Evolutionary conservation across 495 filamentous ascomycete genomes (phyloP), one percentile per base, ranked within the genome.

Genomic region (Xylaria castorea): DNA sequence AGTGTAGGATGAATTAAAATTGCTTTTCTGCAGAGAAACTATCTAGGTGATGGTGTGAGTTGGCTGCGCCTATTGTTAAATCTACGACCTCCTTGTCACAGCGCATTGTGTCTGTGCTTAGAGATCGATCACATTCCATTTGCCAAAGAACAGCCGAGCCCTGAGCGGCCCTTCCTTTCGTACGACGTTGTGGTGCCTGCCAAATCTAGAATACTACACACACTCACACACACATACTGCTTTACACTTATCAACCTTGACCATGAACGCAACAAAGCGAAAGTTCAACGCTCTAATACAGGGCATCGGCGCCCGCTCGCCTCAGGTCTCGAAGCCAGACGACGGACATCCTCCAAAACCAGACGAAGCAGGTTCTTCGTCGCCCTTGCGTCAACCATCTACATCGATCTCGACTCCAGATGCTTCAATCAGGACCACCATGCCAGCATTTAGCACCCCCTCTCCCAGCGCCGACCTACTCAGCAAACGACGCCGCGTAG

Each of bases 221-320:
- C 30, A 32, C 14, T 1, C 55, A 34, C 22, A 30, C 22, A 55
- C 22, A 12, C 22, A 55, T 4, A 60, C 5, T 3, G 6, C 65
- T n/a, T 27, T 36, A 67, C 65, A 20, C 48, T 36, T 20, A 65
- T 48, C 65, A 57, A 53, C 76, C n/a, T 63, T 34, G 32, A 76
- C 66, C 68, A 89, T 88, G 86, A 88, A 88, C 77, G 78, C 83
- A 67, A 87, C 83, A 12, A 89, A 89, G 78, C 80, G 87, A 61
- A 89, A 89, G 77, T 89, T 89, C 80, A 87, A 89, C 75, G 81
- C 86, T 71, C 82, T 89, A 20, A 75, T 89, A 18, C 85, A 86
- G 71, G 84, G 85, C 63, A 84, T 89, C 66, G 83, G 86, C 73
- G 82, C 78, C 55, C 79, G 81, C 71, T 76, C 79, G 71, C 48